Evolutionary conservation across 192 early-diverging fungal species (phyloP).

Genomic region (Rhizophlyctis rosea): DNA sequence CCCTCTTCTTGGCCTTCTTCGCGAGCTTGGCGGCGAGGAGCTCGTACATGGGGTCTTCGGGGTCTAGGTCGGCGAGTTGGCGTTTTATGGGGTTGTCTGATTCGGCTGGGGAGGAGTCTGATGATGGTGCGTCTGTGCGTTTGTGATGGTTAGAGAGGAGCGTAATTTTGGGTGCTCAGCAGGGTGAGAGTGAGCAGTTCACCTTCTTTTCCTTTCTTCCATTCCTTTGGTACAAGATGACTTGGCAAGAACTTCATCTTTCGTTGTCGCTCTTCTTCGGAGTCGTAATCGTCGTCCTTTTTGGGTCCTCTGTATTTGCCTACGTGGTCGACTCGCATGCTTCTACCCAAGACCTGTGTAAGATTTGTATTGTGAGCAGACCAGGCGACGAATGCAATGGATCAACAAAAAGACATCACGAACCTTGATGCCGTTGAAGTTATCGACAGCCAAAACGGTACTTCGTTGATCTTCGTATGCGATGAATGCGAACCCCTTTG

Average conservation of each 20-base stretch:
- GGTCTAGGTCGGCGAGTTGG: conserved; percentile 22
- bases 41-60: conserved; percentile 45
- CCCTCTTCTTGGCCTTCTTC: conserved; percentile 25
- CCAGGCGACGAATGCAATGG: neutral
- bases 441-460: conserved; percentile 92
- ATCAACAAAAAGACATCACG: neutral
- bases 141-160: neutral
- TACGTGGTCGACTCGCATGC: conserved; percentile 43
- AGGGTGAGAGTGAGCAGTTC: neutral
- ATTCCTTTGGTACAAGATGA: conserved; percentile 34
- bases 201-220: conserved; percentile 8
- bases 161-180: neutral
- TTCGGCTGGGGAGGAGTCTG: conserved; percentile 19
- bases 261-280: conserved; percentile 27
- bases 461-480: conserved; percentile 91
- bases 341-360: conserved; percentile 29
- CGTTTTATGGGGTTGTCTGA: conserved; percentile 18
- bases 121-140: neutral
- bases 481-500: conserved; percentile 82
- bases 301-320: conserved; percentile 35
- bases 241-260: conserved; percentile 35
- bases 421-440: conserved; percentile 74
- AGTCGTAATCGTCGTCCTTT: conserved; percentile 38
- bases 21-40: conserved; percentile 26
- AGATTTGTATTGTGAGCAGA: no score